Evolutionary conservation across 352 stramenopile species (phyloP).

Genomic region (Discostella stelligera): DNA sequence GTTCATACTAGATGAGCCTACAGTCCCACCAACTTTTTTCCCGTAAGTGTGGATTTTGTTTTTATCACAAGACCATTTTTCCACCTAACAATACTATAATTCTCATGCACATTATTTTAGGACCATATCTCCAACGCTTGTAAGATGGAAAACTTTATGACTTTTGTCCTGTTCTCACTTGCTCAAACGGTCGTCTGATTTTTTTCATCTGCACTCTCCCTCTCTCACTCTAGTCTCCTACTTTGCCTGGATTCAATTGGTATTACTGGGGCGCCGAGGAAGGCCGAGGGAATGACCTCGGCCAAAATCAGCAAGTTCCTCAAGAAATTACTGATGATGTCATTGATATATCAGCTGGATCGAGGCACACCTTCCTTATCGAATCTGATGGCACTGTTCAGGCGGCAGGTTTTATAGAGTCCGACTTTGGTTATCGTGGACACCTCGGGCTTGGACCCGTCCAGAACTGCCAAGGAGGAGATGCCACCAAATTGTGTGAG

Average conservation of each 20-base stretch:
- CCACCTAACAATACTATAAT: background rate
- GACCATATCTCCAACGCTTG: background rate
- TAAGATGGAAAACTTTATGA: constrained; percentile 1
- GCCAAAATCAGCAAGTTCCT: constrained; percentile 26
- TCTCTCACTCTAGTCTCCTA: constrained; percentile 23
- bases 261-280: constrained; percentile 47
- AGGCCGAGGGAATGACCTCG: constrained; percentile 23
- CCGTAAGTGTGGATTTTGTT: background rate
- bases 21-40: constrained; percentile 5
- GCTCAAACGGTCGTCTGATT: background rate
- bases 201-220: background rate
- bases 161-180: background rate
- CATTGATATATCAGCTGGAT: constrained; percentile 40
- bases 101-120: background rate
- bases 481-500: constrained; percentile 6
- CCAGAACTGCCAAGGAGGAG: background rate
- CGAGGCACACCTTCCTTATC: constrained; percentile 38
- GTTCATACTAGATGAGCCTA: constrained; percentile 5
- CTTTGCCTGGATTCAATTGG: constrained; percentile 18
- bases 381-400: constrained; percentile 6
- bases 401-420: constrained; percentile 34
- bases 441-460: constrained; percentile 29
- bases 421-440: constrained; percentile 27
- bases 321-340: constrained; percentile 8
- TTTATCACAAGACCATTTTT: no score